Percentiles rank a stretch among this genome's conserved stretches.
phyloP scores from a whole-genome alignment of 257 asterid genomes.

The Salvia hispanica region DNA sequence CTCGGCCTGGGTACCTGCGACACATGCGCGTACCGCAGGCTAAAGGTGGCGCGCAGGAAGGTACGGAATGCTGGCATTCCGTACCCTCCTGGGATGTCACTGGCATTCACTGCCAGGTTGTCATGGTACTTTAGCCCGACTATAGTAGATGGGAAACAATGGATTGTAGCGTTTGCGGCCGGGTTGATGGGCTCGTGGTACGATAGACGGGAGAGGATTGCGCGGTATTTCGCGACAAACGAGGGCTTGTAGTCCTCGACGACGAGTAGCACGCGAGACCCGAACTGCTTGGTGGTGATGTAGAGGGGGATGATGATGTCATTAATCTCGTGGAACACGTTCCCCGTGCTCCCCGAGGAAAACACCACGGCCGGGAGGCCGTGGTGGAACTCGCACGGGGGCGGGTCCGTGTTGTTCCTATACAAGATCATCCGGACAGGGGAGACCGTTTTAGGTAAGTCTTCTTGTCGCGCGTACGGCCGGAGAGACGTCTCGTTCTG shows the following conservation, averaged over 20 bases:
- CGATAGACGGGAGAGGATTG: conserved; percentile 49
- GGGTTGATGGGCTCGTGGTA: conserved; percentile 53
- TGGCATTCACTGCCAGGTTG: conserved; percentile 46
- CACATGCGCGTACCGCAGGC: conserved; percentile 37
- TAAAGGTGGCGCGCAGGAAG: conserved; percentile 24
- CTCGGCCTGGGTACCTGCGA: conserved; percentile 46
- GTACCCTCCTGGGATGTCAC: conserved; percentile 48
- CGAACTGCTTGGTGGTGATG: conserved; percentile 67
- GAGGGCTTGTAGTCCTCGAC: conserved; percentile 67
- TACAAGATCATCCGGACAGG: conserved; percentile 42
- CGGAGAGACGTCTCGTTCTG: conserved; percentile 17
- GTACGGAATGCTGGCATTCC: conserved; percentile 33
- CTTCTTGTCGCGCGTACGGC: conserved; percentile 66
- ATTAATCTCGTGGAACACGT: conserved; percentile 78
- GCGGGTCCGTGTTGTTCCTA: conserved; percentile 35
- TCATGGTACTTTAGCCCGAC: conserved; percentile 81
- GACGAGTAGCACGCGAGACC: conserved; percentile 53
- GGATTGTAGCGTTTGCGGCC: conserved; percentile 53
- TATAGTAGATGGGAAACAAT: conserved; percentile 72
- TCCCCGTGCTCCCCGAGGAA: conserved; percentile 83
- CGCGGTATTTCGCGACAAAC: conserved; percentile 63
- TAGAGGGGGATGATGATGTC: conserved; percentile 72
- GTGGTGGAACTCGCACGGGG: conserved; percentile 47
- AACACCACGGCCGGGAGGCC: conserved; percentile 72
- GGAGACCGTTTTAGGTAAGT: conserved; percentile 28